Evolutionary conservation across 495 filamentous ascomycete species (phyloP).

Genomic region (Hypoxylon subgilvum): DNA sequence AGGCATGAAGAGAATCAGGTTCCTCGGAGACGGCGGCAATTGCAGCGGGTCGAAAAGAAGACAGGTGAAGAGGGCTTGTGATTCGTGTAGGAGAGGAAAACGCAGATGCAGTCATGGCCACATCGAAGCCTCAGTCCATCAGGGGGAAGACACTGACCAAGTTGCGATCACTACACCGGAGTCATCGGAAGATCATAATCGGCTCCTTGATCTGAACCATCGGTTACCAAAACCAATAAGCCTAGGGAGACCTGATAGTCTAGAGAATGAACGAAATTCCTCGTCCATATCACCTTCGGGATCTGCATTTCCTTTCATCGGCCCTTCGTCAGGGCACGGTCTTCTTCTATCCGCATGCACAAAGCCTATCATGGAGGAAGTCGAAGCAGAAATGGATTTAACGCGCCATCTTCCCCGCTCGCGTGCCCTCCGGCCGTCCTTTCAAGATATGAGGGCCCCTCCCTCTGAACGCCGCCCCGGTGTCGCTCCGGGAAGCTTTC

Average conservation of each 20-base stretch:
- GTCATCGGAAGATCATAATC: neutral
- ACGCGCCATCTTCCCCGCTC: conserved; percentile 6
- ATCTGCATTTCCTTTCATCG: conserved; percentile 10
- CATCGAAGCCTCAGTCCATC: neutral
- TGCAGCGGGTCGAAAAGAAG: conserved; percentile 25
- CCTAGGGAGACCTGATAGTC: too few species aligned
- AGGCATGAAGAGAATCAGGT: conserved; percentile 32
- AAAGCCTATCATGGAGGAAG: neutral
- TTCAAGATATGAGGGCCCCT: conserved; percentile 28
- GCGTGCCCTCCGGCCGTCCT: conserved; percentile 22
- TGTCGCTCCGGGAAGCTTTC: conserved; percentile 5
- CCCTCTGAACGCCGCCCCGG: conserved; percentile 25
- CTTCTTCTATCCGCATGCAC: conserved; percentile 11
- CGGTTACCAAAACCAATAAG: conserved; percentile 1
- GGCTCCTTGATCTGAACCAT: neutral
- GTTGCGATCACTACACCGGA: neutral
- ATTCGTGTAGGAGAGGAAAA: conserved; percentile 36
- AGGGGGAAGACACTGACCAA: neutral
- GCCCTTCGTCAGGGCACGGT: conserved; percentile 19
- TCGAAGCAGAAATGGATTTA: conserved; percentile 1
- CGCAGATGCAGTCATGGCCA: conserved; percentile 18
- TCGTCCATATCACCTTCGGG: neutral
- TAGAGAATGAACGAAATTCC: neutral
- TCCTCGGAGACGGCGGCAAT: conserved; percentile 25
- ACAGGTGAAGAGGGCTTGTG: conserved; percentile 35